A percentile compares a stretch with the other conserved stretches of the same genome.
Evolutionary conservation across 768 basidiomycete genomes (phyloP).

Genomic region (Austroboletus eburneus): DNA sequence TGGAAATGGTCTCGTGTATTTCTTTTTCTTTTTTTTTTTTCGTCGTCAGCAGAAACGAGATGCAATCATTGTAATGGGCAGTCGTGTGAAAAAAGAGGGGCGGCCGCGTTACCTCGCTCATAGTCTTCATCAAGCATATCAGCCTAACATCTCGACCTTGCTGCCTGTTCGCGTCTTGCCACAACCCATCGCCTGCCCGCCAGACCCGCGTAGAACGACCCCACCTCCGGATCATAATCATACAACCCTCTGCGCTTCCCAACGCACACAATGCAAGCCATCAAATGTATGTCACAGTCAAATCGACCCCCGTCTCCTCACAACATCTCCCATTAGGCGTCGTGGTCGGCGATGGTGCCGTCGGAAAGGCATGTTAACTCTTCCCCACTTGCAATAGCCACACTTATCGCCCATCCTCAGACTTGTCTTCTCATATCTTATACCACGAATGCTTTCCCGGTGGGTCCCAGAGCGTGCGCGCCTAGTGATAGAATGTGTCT

Average conservation of each 20-base stretch:
- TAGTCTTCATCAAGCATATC: slow-evolving; percentile 27
- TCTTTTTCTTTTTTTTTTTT: slow-evolving; percentile 10
- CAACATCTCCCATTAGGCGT: slow-evolving; percentile 58
- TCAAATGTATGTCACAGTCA: slow-evolving; percentile 64
- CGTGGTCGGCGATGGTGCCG: slow-evolving; percentile 98
- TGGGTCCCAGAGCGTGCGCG: slow-evolving; percentile 40
- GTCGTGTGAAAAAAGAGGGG: slow-evolving; percentile 24
- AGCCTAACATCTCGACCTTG: slow-evolving; percentile 22
- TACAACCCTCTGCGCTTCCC: slow-evolving; percentile 11
- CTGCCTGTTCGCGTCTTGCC: slow-evolving; percentile 15
- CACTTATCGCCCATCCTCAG: slow-evolving; percentile 39
- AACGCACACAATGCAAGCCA: slow-evolving; percentile 68
- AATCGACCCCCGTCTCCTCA: slow-evolving; percentile 27
- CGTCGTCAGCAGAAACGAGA: background rate
- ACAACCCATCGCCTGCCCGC: background rate
- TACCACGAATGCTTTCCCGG: slow-evolving; percentile 96
- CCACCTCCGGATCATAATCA: slow-evolving; percentile 14
- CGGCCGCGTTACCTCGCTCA: slow-evolving; percentile 16
- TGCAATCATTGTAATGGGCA: slow-evolving; percentile 1
- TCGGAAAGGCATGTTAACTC: slow-evolving; percentile 75
- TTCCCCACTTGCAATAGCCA: background rate
- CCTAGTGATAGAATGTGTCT: slow-evolving; percentile 14
- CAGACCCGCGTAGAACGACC: slow-evolving; percentile 8
- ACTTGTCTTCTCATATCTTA: slow-evolving; percentile 99
- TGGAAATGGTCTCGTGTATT: slow-evolving; percentile 27